These are phyloP conservation scores for Podila clonocystis DNA, from an alignment of 192 early-diverging fungal genomes.

Conservation along the genomic window DNA sequence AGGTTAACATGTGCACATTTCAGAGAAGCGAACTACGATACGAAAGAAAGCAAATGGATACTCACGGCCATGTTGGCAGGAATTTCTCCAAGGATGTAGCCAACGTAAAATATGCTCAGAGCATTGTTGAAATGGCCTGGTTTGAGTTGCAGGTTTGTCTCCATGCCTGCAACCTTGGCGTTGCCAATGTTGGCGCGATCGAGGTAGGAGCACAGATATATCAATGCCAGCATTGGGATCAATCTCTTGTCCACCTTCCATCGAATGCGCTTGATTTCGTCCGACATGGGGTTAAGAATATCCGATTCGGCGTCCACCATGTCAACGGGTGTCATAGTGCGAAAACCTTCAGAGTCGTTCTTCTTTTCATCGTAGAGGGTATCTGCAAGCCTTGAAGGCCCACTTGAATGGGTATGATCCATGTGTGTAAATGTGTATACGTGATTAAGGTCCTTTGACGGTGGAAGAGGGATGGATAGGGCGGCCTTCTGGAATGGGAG, in stretches of 20 bases:
- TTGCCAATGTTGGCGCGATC: slow-evolving; percentile 42
- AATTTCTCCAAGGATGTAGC: slow-evolving; percentile 44
- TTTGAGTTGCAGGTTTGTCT: slow-evolving; percentile 47
- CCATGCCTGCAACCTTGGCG: slow-evolving; percentile 57
- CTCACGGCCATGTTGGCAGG: slow-evolving; percentile 1
- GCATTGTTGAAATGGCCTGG: slow-evolving; percentile 58
- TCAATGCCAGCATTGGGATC: slow-evolving; percentile 8
- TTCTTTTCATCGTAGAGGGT: too few species aligned
- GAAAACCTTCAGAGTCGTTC: too few species aligned
- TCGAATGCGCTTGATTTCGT: background rate
- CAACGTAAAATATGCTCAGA: slow-evolving; percentile 69
- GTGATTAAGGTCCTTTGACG: too few species aligned
- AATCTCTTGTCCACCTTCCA: slow-evolving; percentile 15
- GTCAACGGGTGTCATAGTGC: too few species aligned
- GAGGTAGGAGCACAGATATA: slow-evolving; percentile 20
- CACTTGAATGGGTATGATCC: too few species aligned
- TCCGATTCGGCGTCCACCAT: background rate
- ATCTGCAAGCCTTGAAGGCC: too few species aligned
- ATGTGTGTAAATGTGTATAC: too few species aligned
- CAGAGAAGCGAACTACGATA: too few species aligned
- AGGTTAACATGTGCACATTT: background rate
- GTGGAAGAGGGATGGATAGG: too few species aligned
- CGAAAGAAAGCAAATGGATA: too few species aligned
- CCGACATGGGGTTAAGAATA: background rate
- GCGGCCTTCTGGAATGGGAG: too few species aligned